Conservation (phyloP, 805 yeast species). For the Suhomyces xylopsoci region DNA sequence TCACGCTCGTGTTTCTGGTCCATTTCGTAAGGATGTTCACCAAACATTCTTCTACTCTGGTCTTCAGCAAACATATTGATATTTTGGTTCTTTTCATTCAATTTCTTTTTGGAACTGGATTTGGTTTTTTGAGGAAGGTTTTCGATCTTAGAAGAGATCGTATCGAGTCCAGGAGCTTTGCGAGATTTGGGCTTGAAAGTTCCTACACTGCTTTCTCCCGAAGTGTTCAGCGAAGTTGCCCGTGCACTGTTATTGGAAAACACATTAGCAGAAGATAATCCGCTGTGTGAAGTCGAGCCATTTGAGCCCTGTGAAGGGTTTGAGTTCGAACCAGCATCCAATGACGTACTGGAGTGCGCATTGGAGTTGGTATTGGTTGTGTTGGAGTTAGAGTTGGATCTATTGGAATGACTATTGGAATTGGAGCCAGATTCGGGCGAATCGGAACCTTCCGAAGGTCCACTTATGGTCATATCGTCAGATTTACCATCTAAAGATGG, state of each 20-base stretch:
- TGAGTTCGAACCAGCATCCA: not conserved
- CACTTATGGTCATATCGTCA: conserved; percentile 4
- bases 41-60: conserved; percentile 19
- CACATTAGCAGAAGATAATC: conserved; percentile 4
- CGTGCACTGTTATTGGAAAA: conserved; percentile 9
- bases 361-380: not conserved
- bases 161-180: not conserved
- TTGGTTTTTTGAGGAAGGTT: not conserved
- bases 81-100: conserved; percentile 1
- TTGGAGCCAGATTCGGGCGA: conserved; percentile 7
- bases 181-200: conserved; percentile 2
- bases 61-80: conserved; percentile 16
- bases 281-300: not conserved
- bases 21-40: conserved; percentile 5
- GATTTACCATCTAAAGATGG: conserved; percentile 1
- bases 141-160: not conserved
- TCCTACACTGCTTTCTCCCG: conserved; percentile 6
- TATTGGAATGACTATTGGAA: not conserved
- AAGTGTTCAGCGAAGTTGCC: conserved; percentile 3
- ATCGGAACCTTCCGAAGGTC: conserved; percentile 6
- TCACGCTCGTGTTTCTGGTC: not conserved
- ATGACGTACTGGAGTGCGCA: not conserved
- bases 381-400: not conserved
- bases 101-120: not conserved
- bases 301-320: not conserved